phyloP scores from a whole-genome alignment of 306 rosid genomes.

The cucumber (Cucumis sativus) region Cucumber_9930_V3 NC_026656.2:5945501-5946000 shows the following conservation, averaged over 20 bases:
- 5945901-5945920: no score
- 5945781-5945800: background rate
- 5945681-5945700: constrained; percentile 6
- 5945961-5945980: no score
- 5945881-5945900: no score
- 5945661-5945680: constrained; percentile 13
- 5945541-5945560: constrained; percentile 98
- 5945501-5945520: constrained; percentile 97
- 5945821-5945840: background rate
- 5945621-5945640: constrained; percentile 96
- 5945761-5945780: background rate
- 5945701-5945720: constrained; percentile 3
- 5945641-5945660: constrained; percentile 92
- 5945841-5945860: background rate
- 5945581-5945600: constrained; percentile 99
- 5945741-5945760: background rate
- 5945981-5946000: background rate
- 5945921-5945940: background rate
- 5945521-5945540: constrained; percentile 99
- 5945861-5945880: background rate
- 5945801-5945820: background rate
- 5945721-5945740: background rate
- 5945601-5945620: constrained; percentile 97
- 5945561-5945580: constrained; percentile 96
- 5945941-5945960: background rate